These are phyloP conservation scores for Didymella arachidicola DNA, from an alignment of 2,329 filamentous ascomycete genomes.

Conservation along the genomic window DNA sequence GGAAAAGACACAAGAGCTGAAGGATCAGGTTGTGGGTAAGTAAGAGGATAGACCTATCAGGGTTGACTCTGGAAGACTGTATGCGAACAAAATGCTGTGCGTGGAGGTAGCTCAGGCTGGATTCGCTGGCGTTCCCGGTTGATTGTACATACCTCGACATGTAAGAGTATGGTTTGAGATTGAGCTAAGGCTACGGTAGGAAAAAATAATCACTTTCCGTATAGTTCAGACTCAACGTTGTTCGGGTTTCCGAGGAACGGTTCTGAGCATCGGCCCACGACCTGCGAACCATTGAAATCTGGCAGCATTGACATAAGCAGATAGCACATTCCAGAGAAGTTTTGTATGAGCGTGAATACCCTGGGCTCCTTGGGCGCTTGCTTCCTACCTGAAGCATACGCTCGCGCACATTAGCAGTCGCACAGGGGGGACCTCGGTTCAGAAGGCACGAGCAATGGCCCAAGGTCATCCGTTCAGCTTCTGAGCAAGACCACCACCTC, in stretches of 20 bases:
- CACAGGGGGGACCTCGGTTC: conserved; percentile 3
- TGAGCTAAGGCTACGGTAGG: conserved; percentile 8
- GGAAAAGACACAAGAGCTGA: conserved; percentile 46
- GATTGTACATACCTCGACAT: conserved; percentile 16
- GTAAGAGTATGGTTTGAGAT: conserved; percentile 16
- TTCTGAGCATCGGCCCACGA: neutral
- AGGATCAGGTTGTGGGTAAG: conserved; percentile 32
- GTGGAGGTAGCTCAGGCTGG: neutral
- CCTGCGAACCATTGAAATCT: neutral
- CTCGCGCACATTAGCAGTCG: neutral
- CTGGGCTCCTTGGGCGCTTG: neutral
- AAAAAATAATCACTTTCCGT: neutral
- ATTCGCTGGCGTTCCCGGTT: conserved; percentile 11
- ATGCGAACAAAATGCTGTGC: neutral
- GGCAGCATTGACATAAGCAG: neutral
- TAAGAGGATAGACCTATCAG: neutral
- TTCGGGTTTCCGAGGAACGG: neutral
- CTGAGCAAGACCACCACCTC: neutral
- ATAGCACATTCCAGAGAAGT: neutral
- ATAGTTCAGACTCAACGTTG: neutral
- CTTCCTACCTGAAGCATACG: neutral
- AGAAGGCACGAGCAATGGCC: neutral
- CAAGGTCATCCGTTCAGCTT: neutral
- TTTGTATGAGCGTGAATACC: neutral
- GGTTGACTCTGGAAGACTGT: neutral